Evolutionary conservation across 768 basidiomycete genomes (phyloP), one percentile per base, ranked within the genome.

Genomic region (Lactarius hatsudake): DNA sequence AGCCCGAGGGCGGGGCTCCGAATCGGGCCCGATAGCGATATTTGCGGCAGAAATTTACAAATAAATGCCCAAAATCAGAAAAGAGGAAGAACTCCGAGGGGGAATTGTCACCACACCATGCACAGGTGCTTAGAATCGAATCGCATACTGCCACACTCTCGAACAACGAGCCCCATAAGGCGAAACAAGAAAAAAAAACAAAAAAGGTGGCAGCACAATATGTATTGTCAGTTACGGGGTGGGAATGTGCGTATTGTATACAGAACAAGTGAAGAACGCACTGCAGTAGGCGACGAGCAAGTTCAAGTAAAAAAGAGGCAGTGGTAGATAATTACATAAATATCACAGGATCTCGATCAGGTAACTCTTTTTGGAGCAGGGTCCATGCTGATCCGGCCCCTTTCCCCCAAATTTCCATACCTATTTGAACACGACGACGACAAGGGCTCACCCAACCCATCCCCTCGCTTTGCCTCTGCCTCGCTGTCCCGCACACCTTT

Each of bases 351-450:
- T 65, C 64, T 58, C 5, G 64, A 64, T 62, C 51, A 62, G 10
- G 48, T 26, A 43, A 40, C 38, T 20, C 26, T 17, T 30, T 12
- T 23, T 51, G n/a, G 23, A 51, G n/a, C n/a, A 26, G n/a, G 32
- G 26, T 9, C 34, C 43, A 57, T 57, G 55, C 40, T 66, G 65
- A 66, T 66, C 65, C 23, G 65, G 59, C 55, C 61, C 66, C 61
- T 26, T 57, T 9, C 28, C 54, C 30, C 54, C 54, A 30, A 55
- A 56, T 23, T 28, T 23, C 10, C 43, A 34, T 57, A 40, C 48
- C 40, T 67, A 63, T 67, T 58, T 20, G 30, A 56, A 42, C 53
- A 26, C 53, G 51, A 17, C 32, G 4, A 4, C 36, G 61, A 58
- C 56, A 28, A 58, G 55, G 51, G 51, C 59, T 57, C 55, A 23